Percentiles rank a stretch among this genome's conserved stretches.
These are phyloP conservation scores for Forsythia suspensa DNA, from an alignment of 257 asterid species.

Conservation along the genomic window DNA sequence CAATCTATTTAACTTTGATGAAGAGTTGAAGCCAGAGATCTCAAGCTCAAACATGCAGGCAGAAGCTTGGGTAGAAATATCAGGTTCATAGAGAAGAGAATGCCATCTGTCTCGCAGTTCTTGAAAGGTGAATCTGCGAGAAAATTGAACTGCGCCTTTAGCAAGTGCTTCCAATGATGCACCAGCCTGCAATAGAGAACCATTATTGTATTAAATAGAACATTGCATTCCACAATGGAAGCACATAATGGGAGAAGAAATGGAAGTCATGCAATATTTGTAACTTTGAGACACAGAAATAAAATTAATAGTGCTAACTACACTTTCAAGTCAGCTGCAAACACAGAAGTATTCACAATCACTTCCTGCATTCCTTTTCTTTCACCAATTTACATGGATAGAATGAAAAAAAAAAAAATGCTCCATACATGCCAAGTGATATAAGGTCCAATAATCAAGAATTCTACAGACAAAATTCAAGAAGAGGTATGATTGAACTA, in stretches of 20 bases:
- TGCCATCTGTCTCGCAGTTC: conserved; percentile 83
- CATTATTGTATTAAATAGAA: conserved; percentile 4
- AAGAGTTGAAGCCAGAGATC: conserved; percentile 63
- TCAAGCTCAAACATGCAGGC: conserved; percentile 74
- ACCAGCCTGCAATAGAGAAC: conserved; percentile 57
- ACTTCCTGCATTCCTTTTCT: conserved; percentile 10
- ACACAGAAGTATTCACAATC: background rate
- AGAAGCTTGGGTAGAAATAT: conserved; percentile 68
- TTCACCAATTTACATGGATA: background rate
- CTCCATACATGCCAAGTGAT: background rate
- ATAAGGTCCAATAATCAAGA: background rate
- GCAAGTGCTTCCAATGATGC: conserved; percentile 95
- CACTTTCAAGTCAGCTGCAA: conserved; percentile 3
- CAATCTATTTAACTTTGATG: conserved; percentile 48
- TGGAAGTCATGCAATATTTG: background rate
- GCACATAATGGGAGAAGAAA: conserved; percentile 4
- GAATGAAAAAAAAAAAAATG: background rate
- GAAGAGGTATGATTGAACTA: background rate
- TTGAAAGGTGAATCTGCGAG: conserved; percentile 67
- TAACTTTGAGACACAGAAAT: background rate
- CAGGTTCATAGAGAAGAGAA: conserved; percentile 85
- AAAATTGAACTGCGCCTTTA: conserved; percentile 86
- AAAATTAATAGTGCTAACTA: background rate
- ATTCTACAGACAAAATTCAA: background rate
- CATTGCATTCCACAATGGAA: conserved; percentile 2